phyloP scores from a whole-genome alignment of 1,139 yeast genomes.

The Magnusiomyces ingens region DNA sequence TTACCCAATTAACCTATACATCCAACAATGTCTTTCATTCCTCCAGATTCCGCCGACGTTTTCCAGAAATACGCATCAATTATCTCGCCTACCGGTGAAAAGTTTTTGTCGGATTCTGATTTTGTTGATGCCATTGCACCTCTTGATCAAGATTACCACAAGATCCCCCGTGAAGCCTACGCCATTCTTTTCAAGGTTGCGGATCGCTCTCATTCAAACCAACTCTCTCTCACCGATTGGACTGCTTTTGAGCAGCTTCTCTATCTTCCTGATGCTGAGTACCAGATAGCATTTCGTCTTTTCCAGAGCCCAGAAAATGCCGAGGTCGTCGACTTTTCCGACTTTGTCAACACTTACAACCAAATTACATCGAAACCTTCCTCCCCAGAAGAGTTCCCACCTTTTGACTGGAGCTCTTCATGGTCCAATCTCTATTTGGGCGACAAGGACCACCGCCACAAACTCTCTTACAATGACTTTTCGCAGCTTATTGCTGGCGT shows the following conservation, averaged over 20 bases:
- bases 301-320: slow-evolving; percentile 29
- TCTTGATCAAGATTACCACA: slow-evolving; percentile 37
- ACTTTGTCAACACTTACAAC: slow-evolving; percentile 34
- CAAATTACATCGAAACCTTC: slow-evolving; percentile 30
- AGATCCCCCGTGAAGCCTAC: slow-evolving; percentile 38
- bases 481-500: slow-evolving; percentile 42
- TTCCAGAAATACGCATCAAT: slow-evolving; percentile 14
- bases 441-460: slow-evolving; percentile 33
- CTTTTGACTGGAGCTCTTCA: slow-evolving; percentile 40
- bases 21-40: slow-evolving; percentile 1
- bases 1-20: background rate
- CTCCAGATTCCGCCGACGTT: slow-evolving; percentile 12
- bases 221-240: slow-evolving; percentile 38
- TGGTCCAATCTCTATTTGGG: slow-evolving; percentile 41
- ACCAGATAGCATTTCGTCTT: slow-evolving; percentile 40
- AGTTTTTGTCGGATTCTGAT: slow-evolving; percentile 43
- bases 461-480: slow-evolving; percentile 38
- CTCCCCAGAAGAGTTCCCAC: slow-evolving; percentile 22
- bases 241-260: slow-evolving; percentile 35
- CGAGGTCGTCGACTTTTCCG: slow-evolving; percentile 37
- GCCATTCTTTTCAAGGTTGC: slow-evolving; percentile 41
- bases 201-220: slow-evolving; percentile 32
- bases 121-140: slow-evolving; percentile 41
- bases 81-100: slow-evolving; percentile 31
- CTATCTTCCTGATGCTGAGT: slow-evolving; percentile 43